Conservation (phyloP, 164 flowering plant genomes). For the Berberis thunbergii region DNA sequence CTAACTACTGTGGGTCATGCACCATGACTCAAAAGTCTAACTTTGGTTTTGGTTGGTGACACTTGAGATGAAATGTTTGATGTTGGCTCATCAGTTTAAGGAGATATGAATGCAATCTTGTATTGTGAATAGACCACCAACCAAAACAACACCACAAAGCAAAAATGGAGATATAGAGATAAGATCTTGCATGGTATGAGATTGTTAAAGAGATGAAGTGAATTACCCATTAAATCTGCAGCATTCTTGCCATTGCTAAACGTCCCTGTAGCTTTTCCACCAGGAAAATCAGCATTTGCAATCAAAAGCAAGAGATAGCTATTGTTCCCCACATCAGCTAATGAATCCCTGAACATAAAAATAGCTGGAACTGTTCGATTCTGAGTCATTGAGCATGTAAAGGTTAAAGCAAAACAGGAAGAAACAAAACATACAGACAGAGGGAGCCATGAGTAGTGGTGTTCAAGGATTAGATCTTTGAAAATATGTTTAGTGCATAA, state of each 20-base stretch:
- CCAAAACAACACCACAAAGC: too few relatives aligned
- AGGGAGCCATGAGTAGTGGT: constrained; percentile 1
- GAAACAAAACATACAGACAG: neutral
- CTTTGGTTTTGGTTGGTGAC: too few relatives aligned
- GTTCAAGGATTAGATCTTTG: neutral
- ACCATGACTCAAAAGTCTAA: too few relatives aligned
- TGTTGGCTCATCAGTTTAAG: too few relatives aligned
- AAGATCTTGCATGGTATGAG: neutral
- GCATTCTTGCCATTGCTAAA: constrained; percentile 74
- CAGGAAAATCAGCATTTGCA: constrained; percentile 65
- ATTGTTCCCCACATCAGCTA: constrained; percentile 82
- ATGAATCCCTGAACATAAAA: constrained; percentile 70
- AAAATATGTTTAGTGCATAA: too few relatives aligned
- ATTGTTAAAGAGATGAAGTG: neutral
- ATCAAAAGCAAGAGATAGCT: constrained; percentile 40
- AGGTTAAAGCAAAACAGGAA: neutral
- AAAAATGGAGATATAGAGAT: too few relatives aligned
- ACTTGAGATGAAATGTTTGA: too few relatives aligned
- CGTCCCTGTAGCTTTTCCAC: constrained; percentile 56
- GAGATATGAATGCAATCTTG: too few relatives aligned
- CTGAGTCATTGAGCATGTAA: constrained; percentile 16
- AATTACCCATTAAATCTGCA: constrained; percentile 69
- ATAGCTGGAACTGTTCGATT: constrained; percentile 34
- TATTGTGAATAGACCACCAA: too few relatives aligned
- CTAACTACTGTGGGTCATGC: too few relatives aligned